Conservation (phyloP, 2,329 filamentous ascomycete species). For the Penicillium sp. region DNA sequence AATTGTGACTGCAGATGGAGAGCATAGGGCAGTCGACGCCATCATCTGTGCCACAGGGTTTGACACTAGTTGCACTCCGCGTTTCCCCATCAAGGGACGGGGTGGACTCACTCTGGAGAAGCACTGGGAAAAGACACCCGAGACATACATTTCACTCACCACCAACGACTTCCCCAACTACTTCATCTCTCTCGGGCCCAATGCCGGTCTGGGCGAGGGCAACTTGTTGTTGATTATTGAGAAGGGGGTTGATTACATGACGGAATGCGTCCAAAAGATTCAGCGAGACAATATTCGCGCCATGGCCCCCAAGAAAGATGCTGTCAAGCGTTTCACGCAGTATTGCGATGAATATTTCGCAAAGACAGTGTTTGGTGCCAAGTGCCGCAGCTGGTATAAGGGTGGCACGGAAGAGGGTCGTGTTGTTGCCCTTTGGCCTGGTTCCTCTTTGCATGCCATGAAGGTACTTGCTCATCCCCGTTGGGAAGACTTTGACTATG, state of each 20-base stretch:
- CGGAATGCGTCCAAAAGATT: conserved; percentile 32
- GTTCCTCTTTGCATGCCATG: conserved; percentile 37
- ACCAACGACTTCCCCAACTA: conserved; percentile 35
- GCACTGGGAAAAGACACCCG: conserved; percentile 30
- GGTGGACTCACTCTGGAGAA: conserved; percentile 26
- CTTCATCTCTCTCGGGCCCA: conserved; percentile 33
- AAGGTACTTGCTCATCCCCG: conserved; percentile 32
- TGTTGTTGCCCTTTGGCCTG: conserved; percentile 35
- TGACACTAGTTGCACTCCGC: conserved; percentile 33
- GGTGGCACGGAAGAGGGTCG: conserved; percentile 29
- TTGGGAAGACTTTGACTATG: conserved; percentile 39
- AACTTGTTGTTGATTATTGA: conserved; percentile 35
- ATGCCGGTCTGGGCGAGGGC: conserved; percentile 31
- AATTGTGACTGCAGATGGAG: conserved; percentile 34
- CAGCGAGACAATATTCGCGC: conserved; percentile 33
- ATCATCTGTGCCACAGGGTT: conserved; percentile 39
- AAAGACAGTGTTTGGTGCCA: conserved; percentile 31
- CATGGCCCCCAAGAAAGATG: conserved; percentile 24
- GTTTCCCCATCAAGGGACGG: conserved; percentile 33
- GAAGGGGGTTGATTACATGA: conserved; percentile 32
- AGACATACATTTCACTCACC: conserved; percentile 34
- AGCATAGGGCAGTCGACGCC: conserved; percentile 31
- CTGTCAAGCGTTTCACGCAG: conserved; percentile 27
- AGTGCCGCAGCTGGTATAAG: conserved; percentile 40
- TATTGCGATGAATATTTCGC: conserved; percentile 36